A percentile compares a stretch with the other conserved stretches of the same genome.
phyloP scores from a whole-genome alignment of 2,329 filamentous ascomycete genomes.

The Pyrenochaeta sp. region DNA sequence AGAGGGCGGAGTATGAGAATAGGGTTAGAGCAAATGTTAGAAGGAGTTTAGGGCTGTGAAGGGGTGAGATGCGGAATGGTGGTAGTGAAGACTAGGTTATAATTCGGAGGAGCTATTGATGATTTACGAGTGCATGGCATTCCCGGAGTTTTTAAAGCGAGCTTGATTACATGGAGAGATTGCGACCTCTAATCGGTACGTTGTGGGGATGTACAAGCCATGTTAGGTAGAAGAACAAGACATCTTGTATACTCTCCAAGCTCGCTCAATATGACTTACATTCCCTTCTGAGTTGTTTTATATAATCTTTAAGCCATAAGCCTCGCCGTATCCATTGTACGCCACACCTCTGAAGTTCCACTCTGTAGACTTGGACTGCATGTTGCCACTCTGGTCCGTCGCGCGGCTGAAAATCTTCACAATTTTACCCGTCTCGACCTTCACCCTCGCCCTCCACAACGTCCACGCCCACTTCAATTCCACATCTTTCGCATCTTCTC shows the following conservation, averaged over 20 bases:
- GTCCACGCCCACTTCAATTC: constrained; percentile 65
- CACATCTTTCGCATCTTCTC: constrained; percentile 21
- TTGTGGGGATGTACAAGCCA: not conserved
- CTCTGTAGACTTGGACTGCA: constrained; percentile 57
- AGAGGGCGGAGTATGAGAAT: constrained; percentile 79
- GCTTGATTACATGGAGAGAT: not conserved
- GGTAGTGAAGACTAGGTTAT: not conserved
- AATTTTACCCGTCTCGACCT: constrained; percentile 51
- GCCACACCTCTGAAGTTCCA: constrained; percentile 69
- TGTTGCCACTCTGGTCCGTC: constrained; percentile 62
- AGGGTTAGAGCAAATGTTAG: constrained; percentile 68
- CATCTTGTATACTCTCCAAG: not conserved
- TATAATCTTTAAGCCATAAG: constrained; percentile 57
- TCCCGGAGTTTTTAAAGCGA: constrained; percentile 5
- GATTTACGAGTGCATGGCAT: constrained; percentile 22
- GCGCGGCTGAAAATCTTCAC: constrained; percentile 63
- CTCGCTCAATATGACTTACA: not conserved
- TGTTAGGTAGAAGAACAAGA: not conserved
- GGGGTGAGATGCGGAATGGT: not conserved
- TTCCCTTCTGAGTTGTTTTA: constrained; percentile 9
- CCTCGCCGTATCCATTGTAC: constrained; percentile 68
- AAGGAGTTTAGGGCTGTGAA: constrained; percentile 48
- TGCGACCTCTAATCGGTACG: not conserved
- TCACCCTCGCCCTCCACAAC: constrained; percentile 61
- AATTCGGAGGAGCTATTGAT: not conserved